Evolutionary conservation across 2,329 filamentous ascomycete genomes (phyloP).

Genomic region (Pochonia chlamydosporia): DNA sequence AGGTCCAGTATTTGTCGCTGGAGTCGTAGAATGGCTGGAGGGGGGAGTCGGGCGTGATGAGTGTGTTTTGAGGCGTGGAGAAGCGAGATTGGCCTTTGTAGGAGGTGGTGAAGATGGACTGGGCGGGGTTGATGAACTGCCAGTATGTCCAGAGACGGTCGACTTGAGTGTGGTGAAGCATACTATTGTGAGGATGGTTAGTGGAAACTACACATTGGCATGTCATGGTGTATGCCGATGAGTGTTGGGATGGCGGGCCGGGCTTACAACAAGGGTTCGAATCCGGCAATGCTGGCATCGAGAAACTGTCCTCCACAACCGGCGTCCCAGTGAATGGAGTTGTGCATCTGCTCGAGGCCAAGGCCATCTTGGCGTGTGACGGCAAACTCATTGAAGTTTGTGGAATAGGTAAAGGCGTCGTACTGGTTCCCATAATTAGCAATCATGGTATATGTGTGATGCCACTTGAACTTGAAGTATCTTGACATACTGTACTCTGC

Average conservation of each 20-base stretch:
- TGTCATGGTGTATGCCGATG: too few relatives aligned
- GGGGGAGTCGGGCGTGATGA: conserved; percentile 37
- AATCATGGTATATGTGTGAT: conserved; percentile 3
- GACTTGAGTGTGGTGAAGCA: conserved; percentile 51
- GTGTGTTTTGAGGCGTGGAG: conserved; percentile 32
- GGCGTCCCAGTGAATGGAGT: conserved; percentile 34
- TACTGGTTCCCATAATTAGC: conserved; percentile 29
- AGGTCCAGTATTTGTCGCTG: conserved; percentile 36
- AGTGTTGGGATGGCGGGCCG: neutral
- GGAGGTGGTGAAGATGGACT: conserved; percentile 27
- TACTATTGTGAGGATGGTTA: conserved; percentile 17
- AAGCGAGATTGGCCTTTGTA: conserved; percentile 31
- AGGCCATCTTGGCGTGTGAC: conserved; percentile 29
- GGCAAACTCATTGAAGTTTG: conserved; percentile 28
- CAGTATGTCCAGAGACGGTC: conserved; percentile 57
- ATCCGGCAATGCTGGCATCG: conserved; percentile 32
- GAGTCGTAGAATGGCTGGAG: conserved; percentile 44
- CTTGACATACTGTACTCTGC: conserved; percentile 36
- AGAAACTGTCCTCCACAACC: conserved; percentile 36
- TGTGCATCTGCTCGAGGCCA: conserved; percentile 39
- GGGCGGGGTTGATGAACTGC: conserved; percentile 35
- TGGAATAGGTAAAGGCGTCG: conserved; percentile 31
- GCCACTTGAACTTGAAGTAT: too few relatives aligned
- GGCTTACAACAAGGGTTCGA: conserved; percentile 39
- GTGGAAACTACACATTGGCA: neutral